Conservation (phyloP, 2,329 filamentous ascomycete species). For the Claviceps quebecensis region DNA sequence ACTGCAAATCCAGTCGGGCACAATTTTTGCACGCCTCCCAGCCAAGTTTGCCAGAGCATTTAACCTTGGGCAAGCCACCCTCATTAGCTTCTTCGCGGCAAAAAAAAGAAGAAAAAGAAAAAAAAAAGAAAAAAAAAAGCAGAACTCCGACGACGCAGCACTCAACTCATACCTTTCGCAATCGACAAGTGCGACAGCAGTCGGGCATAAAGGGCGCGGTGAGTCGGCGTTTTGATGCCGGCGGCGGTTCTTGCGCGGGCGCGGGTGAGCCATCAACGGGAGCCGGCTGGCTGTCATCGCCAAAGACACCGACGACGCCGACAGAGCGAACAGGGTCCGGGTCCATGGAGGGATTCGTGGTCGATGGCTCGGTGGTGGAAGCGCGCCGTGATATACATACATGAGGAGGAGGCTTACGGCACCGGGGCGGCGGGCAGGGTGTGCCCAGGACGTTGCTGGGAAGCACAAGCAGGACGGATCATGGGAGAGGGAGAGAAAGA, state of each 20-base stretch:
- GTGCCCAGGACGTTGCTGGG: too few species aligned
- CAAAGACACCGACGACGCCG: neutral
- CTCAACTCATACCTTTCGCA: constrained; percentile 20
- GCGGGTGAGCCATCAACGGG: neutral
- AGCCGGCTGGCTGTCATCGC: constrained; percentile 4
- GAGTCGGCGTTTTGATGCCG: constrained; percentile 19
- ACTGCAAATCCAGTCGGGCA: constrained; percentile 21
- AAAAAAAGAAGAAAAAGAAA: too few species aligned
- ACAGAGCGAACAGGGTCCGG: constrained; percentile 1
- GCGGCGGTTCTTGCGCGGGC: constrained; percentile 9
- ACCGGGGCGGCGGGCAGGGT: too few species aligned
- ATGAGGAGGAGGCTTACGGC: constrained; percentile 4
- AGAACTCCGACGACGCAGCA: neutral
- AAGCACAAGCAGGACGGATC: too few species aligned
- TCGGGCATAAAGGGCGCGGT: constrained; percentile 14
- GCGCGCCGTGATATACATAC: constrained; percentile 6
- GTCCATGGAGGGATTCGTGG: constrained; percentile 8
- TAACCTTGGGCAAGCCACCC: constrained; percentile 23
- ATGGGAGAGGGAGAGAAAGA: too few species aligned
- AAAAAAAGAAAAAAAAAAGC: too few species aligned
- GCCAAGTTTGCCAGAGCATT: constrained; percentile 24
- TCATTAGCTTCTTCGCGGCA: neutral
- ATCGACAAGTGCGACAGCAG: constrained; percentile 24
- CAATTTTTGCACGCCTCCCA: constrained; percentile 25
- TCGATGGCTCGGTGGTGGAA: constrained; percentile 1